Evolutionary conservation across 148 eudicot genomes (phyloP).

Genomic region (Chenopodium quinoa): DNA sequence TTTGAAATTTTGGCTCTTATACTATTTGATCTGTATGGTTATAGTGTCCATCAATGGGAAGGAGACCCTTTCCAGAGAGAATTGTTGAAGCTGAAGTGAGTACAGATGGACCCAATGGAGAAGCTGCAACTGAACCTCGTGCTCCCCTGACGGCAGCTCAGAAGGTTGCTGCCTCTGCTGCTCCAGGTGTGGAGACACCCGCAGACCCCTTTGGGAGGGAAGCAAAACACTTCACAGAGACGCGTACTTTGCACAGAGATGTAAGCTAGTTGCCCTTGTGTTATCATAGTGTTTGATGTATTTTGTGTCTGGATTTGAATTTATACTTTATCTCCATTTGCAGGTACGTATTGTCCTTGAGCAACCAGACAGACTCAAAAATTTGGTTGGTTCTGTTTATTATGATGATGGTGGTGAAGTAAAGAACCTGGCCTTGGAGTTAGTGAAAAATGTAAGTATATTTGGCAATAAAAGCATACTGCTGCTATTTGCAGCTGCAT

Average conservation of each 20-base stretch:
- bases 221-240: conserved; percentile 93
- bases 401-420: conserved; percentile 83
- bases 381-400: conserved; percentile 80
- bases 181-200: conserved; percentile 47
- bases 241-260: conserved; percentile 85
- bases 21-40: conserved; percentile 2
- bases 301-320: conserved; percentile 2
- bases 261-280: conserved; percentile 40
- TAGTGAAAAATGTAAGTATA: conserved; percentile 63
- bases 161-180: conserved; percentile 66
- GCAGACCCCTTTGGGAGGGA: conserved; percentile 87
- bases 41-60: conserved; percentile 88
- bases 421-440: conserved; percentile 81
- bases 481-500: not conserved
- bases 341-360: conserved; percentile 91
- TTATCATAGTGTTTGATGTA: not conserved
- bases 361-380: conserved; percentile 68
- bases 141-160: conserved; percentile 77
- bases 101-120: conserved; percentile 58
- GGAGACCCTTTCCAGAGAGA: conserved; percentile 55
- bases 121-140: conserved; percentile 53
- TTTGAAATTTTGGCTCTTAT: conserved; percentile 2
- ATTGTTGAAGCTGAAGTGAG: conserved; percentile 38
- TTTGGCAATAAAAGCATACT: conserved; percentile 1
- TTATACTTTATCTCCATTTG: conserved; percentile 18